Conservation (phyloP, 1,284 basidiomycete genomes). For the Abortiporus biennis region DNA sequence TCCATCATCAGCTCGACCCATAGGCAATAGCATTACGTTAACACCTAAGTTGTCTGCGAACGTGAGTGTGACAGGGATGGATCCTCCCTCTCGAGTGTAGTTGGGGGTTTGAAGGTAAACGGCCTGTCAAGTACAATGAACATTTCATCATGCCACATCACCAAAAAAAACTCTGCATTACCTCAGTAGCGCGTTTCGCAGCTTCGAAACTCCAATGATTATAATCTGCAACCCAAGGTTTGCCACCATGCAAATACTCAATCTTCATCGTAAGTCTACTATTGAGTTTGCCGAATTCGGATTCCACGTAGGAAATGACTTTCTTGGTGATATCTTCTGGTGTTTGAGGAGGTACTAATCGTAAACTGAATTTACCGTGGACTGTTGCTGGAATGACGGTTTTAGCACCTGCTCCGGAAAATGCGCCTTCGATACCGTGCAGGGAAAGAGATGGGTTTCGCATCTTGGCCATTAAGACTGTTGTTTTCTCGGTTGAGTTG, state of each 20-base stretch:
- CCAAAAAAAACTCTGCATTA: constrained; percentile 15
- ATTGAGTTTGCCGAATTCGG: constrained; percentile 79
- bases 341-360: constrained; percentile 86
- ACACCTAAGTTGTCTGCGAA: constrained; percentile 86
- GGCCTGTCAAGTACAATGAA: constrained; percentile 33
- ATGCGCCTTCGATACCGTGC: constrained; percentile 97
- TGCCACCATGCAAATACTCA: constrained; percentile 77
- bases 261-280: constrained; percentile 74
- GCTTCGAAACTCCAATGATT: constrained; percentile 97
- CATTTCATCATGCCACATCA: constrained; percentile 1
- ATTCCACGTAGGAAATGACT: constrained; percentile 67
- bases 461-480: constrained; percentile 90
- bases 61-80: constrained; percentile 93
- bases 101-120: constrained; percentile 84
- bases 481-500: constrained; percentile 75
- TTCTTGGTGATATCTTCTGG: constrained; percentile 70
- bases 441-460: constrained; percentile 84
- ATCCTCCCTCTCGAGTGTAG: constrained; percentile 86
- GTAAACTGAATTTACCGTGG: constrained; percentile 90
- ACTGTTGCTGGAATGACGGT: constrained; percentile 95
- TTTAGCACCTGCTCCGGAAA: constrained; percentile 84
- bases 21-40: constrained; percentile 84
- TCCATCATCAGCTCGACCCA: constrained; percentile 92
- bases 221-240: constrained; percentile 83
- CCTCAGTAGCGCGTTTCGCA: constrained; percentile 79